These are phyloP conservation scores for Papiliotrema nemorosa DNA, from an alignment of 1,284 basidiomycete species.

Conservation along the genomic window DNA sequence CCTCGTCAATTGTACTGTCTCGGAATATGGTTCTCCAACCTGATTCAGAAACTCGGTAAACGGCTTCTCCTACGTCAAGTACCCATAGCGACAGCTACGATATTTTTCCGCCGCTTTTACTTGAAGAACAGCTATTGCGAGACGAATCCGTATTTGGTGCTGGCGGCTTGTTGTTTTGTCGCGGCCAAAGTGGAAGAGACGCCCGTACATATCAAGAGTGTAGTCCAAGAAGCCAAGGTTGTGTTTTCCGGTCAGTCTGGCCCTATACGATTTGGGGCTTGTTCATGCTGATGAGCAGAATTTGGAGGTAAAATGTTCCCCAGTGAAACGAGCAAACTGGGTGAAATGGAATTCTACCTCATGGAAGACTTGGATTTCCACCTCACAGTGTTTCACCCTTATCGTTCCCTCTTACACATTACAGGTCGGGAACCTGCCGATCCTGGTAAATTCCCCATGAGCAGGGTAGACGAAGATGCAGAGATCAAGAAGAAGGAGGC, in stretches of 20 bases:
- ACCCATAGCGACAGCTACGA: constrained; percentile 85
- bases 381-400: constrained; percentile 88
- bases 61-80: constrained; percentile 78
- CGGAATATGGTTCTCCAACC: constrained; percentile 77
- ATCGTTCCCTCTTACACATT: constrained; percentile 75
- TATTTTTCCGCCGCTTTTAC: constrained; percentile 94
- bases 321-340: constrained; percentile 82
- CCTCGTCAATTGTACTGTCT: constrained; percentile 72
- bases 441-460: constrained; percentile 37
- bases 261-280: neutral
- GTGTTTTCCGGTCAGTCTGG: constrained; percentile 67
- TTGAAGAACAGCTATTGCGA: constrained; percentile 89
- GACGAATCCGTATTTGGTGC: constrained; percentile 87
- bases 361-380: constrained; percentile 96
- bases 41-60: constrained; percentile 82
- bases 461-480: constrained; percentile 38
- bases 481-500: constrained; percentile 29
- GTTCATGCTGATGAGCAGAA: constrained; percentile 44
- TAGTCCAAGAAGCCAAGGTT: constrained; percentile 75
- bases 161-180: constrained; percentile 89
- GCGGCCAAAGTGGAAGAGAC: constrained; percentile 96
- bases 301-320: constrained; percentile 73
- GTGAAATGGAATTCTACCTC: constrained; percentile 98
- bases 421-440: constrained; percentile 56
- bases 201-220: constrained; percentile 88